Evolutionary conservation across 1,139 yeast genomes (phyloP), one percentile per base, ranked within the genome.

Genomic region (Kurtzmaniella quercitrusa): DNA sequence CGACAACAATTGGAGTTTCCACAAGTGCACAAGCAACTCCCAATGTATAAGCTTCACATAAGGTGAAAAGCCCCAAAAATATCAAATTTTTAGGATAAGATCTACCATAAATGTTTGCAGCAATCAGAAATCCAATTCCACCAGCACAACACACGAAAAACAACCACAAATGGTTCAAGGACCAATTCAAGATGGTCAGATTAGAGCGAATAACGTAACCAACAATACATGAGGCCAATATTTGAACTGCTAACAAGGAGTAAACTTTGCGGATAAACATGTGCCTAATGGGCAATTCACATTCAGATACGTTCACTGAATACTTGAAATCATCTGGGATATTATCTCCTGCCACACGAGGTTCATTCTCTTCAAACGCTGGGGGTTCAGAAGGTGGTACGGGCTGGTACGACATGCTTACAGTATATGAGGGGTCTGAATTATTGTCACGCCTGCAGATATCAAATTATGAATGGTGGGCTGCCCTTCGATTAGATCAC

Each of bases 241-340:
- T 60, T 60, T 88, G 96, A 2, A 76, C 64, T 4, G 83, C 65
- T 41, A 88, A 71, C 44, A 88, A 73, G 3, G 89, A 70, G 61
- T 88, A 88, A 9, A 88, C 96, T 57, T 85, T 86, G 48, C 91
- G 75, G 50, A 87, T 67, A 56, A 88, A 88, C 58, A 83, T 74
- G 52, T 84, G 88, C 51, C 96, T 79, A 33, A 88, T 71, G 8
- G 85, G 79, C 41, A 87, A 67, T 47, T 84, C 88, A 64, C 95
- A 87, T 23, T 85, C 81, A 5, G 89, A 80, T 21, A 88, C 95
- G 45, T 78, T 76, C 8, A 85, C 86, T 28, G 87, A 80, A 62
- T 84, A 88, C 60, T 88, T 88, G 77, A 88, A 88, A 63, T 88
- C 95, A 55, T 88, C 95, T 2, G 85, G 85, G 39, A 79, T 55